These are phyloP conservation scores for Talinum fruticosum DNA, from an alignment of 148 eudicot genomes.

Conservation along the genomic window DNA sequence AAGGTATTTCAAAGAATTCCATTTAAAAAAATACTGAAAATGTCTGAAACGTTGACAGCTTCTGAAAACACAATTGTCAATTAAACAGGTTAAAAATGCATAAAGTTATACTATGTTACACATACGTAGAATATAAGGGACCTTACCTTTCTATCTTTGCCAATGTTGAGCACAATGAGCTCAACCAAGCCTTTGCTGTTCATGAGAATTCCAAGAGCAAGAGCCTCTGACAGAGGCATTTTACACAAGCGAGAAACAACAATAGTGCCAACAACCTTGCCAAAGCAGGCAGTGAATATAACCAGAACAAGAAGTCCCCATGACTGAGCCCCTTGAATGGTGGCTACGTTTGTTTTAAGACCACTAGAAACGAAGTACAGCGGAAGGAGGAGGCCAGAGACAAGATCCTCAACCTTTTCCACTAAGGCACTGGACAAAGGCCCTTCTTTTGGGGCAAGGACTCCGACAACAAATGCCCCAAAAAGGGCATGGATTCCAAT, in stretches of 20 bases:
- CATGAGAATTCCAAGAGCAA: conserved; percentile 70
- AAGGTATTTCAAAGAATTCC: no score
- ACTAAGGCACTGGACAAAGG: conserved; percentile 69
- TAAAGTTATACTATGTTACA: background rate
- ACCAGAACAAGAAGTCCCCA: conserved; percentile 83
- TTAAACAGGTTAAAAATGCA: background rate
- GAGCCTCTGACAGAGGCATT: conserved; percentile 53
- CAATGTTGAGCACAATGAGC: conserved; percentile 79
- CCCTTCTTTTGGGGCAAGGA: conserved; percentile 74
- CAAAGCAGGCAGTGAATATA: conserved; percentile 63
- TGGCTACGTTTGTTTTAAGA: conserved; percentile 67
- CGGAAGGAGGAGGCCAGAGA: conserved; percentile 76
- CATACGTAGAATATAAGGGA: background rate
- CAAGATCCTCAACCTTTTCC: conserved; percentile 86
- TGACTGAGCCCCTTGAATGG: conserved; percentile 70
- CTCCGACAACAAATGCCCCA: conserved; percentile 80
- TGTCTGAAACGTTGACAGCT: no score
- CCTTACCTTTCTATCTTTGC: conserved; percentile 73
- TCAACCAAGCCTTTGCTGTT: conserved; percentile 82
- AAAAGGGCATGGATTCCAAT: conserved; percentile 87
- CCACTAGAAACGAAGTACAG: conserved; percentile 83
- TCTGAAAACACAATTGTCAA: background rate
- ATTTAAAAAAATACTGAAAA: no score
- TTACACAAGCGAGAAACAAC: conserved; percentile 50
- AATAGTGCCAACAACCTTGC: conserved; percentile 70